These are phyloP conservation scores for Coleophoma cylindrospora DNA, from an alignment of 2,329 filamentous ascomycete species.

Conservation along the genomic window DNA sequence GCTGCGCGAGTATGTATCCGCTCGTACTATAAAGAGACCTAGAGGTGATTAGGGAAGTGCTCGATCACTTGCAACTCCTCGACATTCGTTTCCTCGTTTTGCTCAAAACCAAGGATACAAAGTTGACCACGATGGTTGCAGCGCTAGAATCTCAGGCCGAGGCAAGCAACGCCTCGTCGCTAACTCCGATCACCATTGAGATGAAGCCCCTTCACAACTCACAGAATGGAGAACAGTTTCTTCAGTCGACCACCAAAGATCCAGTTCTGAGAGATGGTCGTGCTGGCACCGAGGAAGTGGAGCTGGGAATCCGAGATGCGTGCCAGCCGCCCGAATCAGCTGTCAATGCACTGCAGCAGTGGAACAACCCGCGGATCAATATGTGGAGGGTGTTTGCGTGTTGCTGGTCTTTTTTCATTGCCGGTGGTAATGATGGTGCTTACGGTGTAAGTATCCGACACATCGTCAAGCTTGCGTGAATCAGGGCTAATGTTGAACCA, in stretches of 20 bases:
- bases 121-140: background rate
- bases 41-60: too few relatives aligned
- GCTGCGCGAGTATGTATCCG: too few relatives aligned
- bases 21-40: too few relatives aligned
- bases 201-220: background rate
- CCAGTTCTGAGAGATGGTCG: background rate
- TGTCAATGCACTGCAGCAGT: slow-evolving; percentile 40
- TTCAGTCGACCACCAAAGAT: background rate
- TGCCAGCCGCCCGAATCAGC: slow-evolving; percentile 7
- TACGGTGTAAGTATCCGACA: slow-evolving; percentile 46
- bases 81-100: too few relatives aligned
- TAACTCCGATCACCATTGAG: background rate
- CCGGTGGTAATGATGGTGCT: slow-evolving; percentile 66
- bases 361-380: slow-evolving; percentile 59
- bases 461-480: slow-evolving; percentile 27
- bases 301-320: background rate
- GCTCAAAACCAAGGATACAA: too few relatives aligned
- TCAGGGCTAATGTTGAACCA: slow-evolving; percentile 18
- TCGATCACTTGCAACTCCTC: too few relatives aligned
- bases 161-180: background rate
- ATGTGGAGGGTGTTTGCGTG: slow-evolving; percentile 52
- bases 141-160: background rate
- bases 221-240: background rate
- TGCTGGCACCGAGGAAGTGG: too few relatives aligned
- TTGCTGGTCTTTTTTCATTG: slow-evolving; percentile 57